Evolutionary conservation across 306 rosid species (phyloP).

Genomic region (Quercus aquifolioides): DNA sequence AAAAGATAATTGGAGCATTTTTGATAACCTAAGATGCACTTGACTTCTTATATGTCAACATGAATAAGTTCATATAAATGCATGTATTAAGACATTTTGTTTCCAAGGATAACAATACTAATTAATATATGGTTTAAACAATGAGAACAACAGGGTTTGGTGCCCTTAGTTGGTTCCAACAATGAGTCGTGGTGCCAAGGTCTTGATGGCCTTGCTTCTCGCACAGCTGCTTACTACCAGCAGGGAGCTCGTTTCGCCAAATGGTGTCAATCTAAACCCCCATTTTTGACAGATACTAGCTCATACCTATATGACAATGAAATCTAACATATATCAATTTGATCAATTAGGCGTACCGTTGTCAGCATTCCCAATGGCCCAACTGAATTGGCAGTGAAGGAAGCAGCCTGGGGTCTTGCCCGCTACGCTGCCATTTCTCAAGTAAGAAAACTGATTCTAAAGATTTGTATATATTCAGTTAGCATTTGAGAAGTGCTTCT

Average conservation of each 20-base stretch:
- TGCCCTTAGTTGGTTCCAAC: conserved; percentile 76
- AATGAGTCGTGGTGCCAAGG: conserved; percentile 97
- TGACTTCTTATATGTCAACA: not conserved
- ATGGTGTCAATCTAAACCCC: conserved; percentile 45
- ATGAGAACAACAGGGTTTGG: conserved; percentile 63
- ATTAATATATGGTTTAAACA: conserved; percentile 9
- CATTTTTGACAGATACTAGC: not conserved
- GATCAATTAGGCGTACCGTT: conserved; percentile 64
- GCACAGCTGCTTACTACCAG: conserved; percentile 85
- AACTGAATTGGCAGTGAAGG: conserved; percentile 88
- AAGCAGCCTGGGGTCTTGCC: conserved; percentile 93
- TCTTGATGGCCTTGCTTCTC: conserved; percentile 90
- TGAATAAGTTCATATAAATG: not conserved
- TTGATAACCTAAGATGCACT: not conserved
- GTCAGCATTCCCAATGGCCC: conserved; percentile 99
- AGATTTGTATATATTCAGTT: not conserved
- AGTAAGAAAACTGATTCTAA: conserved; percentile 37
- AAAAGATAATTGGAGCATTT: not conserved
- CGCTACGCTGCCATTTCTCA: conserved; percentile 95
- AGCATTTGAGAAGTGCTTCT: not conserved
- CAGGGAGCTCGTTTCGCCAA: conserved; percentile 98
- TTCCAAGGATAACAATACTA: not conserved
- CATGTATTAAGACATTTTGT: not conserved
- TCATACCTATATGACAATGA: not conserved
- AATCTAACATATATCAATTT: conserved; percentile 4